Evolutionary conservation across 129 eudicot genomes (phyloP), one percentile per base, ranked within the genome.

Genomic region (Scalesia atractyloides): DNA sequence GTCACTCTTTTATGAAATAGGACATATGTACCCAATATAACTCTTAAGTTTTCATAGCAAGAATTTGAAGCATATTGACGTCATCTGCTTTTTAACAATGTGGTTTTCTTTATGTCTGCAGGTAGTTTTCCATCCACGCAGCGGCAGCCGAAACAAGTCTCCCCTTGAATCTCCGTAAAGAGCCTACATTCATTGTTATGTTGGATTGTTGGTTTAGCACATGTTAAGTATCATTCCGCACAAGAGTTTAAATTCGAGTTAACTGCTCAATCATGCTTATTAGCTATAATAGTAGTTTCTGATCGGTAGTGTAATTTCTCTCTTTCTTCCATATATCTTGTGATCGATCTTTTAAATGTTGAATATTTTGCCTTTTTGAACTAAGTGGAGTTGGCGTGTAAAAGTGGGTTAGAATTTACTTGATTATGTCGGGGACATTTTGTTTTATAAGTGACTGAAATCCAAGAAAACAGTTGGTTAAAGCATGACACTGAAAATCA

Each of bases 201-300:
- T 68, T 48, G 60, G 60, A 14, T 48, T 49, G 63, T 68, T 48
- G 60, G 60, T 24, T 48, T 49, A 49, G 26, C 46, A 30, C 66
- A 61, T 61, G 36, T 30, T 69, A 30, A 69, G 9, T 69, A 30
- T 33, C 48, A 15, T 49, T 16, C 16, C 30, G 47, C 60, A 8
- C 60, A 26, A 50, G 73, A 15, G 14, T 68, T 30, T 14, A 49
- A 66, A 52, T 22, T 24, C 17, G 26, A 52, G 59, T 52, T 52
- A 52, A 68, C 72, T 3, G 48, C 16, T 69, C 22, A 10, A 13
- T 22, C 57, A 13, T 46, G 14, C 9, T 15, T 41, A 37, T 15
- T 41, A 37, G 66, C 66, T 20, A 20, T 13, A 39, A 53, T 50
- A 11, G 54, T 71, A 20, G 75, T 71, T 56, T 36, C 24, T 70